A percentile compares a stretch with the other conserved stretches of the same genome.
These are phyloP conservation scores for Ceraceosorus bombacis DNA, from an alignment of 1,284 basidiomycete species.

Conservation along the genomic window DNA sequence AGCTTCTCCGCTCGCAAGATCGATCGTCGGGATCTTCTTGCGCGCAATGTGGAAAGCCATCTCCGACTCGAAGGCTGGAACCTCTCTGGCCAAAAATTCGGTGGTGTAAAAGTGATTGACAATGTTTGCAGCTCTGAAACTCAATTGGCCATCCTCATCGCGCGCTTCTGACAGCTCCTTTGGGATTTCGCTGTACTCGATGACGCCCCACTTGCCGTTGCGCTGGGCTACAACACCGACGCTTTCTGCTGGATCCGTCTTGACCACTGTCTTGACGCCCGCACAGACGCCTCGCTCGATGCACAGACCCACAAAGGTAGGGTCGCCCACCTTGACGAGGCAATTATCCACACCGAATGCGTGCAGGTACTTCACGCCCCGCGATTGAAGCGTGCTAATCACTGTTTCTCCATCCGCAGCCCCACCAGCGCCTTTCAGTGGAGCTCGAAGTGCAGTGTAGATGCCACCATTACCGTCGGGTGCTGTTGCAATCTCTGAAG, in stretches of 20 bases:
- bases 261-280: slow-evolving; percentile 93
- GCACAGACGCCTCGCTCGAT: slow-evolving; percentile 76
- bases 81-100: slow-evolving; percentile 70
- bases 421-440: slow-evolving; percentile 60
- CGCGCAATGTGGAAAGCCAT: slow-evolving; percentile 96
- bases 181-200: slow-evolving; percentile 96
- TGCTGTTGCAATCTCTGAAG: slow-evolving; percentile 74
- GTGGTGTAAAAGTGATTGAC: slow-evolving; percentile 98
- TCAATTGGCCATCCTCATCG: slow-evolving; percentile 58
- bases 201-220: slow-evolving; percentile 75
- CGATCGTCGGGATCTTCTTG: slow-evolving; percentile 86
- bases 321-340: slow-evolving; percentile 92
- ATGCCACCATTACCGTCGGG: slow-evolving; percentile 97
- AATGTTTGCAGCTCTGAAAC: slow-evolving; percentile 92
- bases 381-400: slow-evolving; percentile 69
- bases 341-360: slow-evolving; percentile 98
- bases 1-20: slow-evolving; percentile 55
- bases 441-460: slow-evolving; percentile 80
- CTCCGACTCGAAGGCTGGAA: slow-evolving; percentile 68
- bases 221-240: slow-evolving; percentile 88
- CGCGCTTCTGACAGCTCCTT: slow-evolving; percentile 72
- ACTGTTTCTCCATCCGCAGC: slow-evolving; percentile 56
- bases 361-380: slow-evolving; percentile 81
- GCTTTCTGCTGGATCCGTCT: slow-evolving; percentile 74
- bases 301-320: slow-evolving; percentile 89